phyloP scores from a whole-genome alignment of 1,284 basidiomycete species.

The Ustilago shanxiensis region DNA sequence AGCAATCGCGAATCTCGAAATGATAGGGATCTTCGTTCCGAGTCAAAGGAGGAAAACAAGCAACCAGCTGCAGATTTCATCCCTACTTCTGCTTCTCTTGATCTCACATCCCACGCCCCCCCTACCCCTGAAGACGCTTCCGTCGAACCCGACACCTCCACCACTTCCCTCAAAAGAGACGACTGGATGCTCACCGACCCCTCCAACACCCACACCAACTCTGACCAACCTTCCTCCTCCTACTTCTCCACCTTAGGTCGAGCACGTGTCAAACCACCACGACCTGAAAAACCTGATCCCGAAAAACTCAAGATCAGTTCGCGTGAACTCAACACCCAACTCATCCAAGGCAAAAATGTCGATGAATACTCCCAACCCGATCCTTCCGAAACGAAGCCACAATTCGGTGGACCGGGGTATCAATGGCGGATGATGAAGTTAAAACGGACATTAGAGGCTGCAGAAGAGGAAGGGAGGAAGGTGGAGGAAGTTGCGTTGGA shows the following conservation, averaged over 20 bases:
- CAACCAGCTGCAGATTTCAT: slow-evolving; percentile 80
- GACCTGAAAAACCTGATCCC: slow-evolving; percentile 76
- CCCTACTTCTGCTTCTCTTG: slow-evolving; percentile 82
- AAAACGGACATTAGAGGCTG: slow-evolving; percentile 86
- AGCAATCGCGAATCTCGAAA: slow-evolving; percentile 71
- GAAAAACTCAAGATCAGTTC: slow-evolving; percentile 76
- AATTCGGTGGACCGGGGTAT: slow-evolving; percentile 84
- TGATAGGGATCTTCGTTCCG: slow-evolving; percentile 75
- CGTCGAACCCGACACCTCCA: slow-evolving; percentile 65
- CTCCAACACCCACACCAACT: not conserved
- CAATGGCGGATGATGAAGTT: slow-evolving; percentile 99
- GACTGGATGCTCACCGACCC: slow-evolving; percentile 83
- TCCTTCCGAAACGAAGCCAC: slow-evolving; percentile 50
- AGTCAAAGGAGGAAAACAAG: slow-evolving; percentile 65
- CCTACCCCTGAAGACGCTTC: slow-evolving; percentile 73
- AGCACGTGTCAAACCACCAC: slow-evolving; percentile 74
- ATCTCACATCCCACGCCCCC: slow-evolving; percentile 75
- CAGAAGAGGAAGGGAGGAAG: slow-evolving; percentile 80
- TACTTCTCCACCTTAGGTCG: slow-evolving; percentile 82
- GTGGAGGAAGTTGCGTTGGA: slow-evolving; percentile 89
- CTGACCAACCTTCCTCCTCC: slow-evolving; percentile 5
- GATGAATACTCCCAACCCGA: slow-evolving; percentile 74
- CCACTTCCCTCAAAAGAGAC: slow-evolving; percentile 78
- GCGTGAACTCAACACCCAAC: slow-evolving; percentile 84
- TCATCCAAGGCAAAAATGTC: slow-evolving; percentile 76